Evolutionary conservation across 768 basidiomycete species (phyloP), one percentile per base, ranked within the genome.

Genomic region (Mycena leptocephala): DNA sequence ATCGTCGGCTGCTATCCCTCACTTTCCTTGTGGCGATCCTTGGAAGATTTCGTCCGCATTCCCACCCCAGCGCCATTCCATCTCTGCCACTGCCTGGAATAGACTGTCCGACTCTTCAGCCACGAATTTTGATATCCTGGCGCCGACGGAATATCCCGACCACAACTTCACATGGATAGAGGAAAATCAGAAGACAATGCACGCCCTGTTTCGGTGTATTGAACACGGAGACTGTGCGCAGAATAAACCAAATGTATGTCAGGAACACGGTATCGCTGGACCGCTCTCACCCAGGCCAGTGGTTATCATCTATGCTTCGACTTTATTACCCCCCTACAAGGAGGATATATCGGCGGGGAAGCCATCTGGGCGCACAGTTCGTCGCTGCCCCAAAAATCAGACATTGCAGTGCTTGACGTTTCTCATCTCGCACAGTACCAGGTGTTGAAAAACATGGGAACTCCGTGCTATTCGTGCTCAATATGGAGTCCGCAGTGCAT

Each of bases 301-400:
- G 74, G 84, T 83, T 4, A 75, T 87, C 16, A 68, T 87, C 35
- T 79, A 22, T 79, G 80, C 16, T 74, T 78, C 20, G 80, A 83
- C 72, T 85, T 85, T 48, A 75, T 81, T 46, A 74, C 80, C 8
- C 75, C 72, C 10, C 72, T 83, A 18, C 67, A 82, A 20, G 61
- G 76, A 13, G 79, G 79, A 9, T 76, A 79, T 69, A 68, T 79
- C n/a, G 81, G 82, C 16, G 83, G 84, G 13, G 85, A 85, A 63
- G 81, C 78, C 41, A 82, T 85, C 9, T 85, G 85, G 85, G 82
- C 72, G 26, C 46, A 80, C 82, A 24, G 84, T 86, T 35, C 26
- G 79, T 77, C 20, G 1, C 2, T 32, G 41, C 14, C 59, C 58
- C 14, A 35, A 32, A 13, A 33, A 39, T 53, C 11, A 39, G 3